A percentile compares a stretch with the other conserved stretches of the same genome.
Evolutionary conservation across 2,329 filamentous ascomycete genomes (phyloP).

Genomic region (Coniella lustricola): DNA sequence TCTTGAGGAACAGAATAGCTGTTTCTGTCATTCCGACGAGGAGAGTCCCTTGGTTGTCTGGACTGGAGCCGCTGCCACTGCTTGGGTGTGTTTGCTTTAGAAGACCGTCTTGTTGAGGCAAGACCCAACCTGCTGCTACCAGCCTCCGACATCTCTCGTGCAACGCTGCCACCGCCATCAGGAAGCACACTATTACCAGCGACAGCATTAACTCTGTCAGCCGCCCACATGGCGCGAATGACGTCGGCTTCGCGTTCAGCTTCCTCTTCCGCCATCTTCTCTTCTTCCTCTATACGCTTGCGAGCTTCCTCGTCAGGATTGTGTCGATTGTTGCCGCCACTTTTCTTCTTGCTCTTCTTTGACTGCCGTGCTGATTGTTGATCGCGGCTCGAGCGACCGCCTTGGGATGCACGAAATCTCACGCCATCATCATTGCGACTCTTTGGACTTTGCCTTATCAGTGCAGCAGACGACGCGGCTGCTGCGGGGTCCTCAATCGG

Average conservation of each 20-base stretch:
- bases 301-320: constrained; percentile 7
- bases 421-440: constrained; percentile 10
- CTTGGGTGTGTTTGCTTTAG: constrained; percentile 15
- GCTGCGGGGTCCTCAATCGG: background rate
- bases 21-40: constrained; percentile 12
- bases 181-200: constrained; percentile 21
- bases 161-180: constrained; percentile 15
- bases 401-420: constrained; percentile 15
- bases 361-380: constrained; percentile 6
- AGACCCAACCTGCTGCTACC: constrained; percentile 1
- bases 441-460: background rate
- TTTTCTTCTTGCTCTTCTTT: constrained; percentile 18
- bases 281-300: constrained; percentile 17
- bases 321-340: constrained; percentile 13
- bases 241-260: constrained; percentile 24
- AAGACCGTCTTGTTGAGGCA: constrained; percentile 8
- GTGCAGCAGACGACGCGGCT: background rate
- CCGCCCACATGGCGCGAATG: constrained; percentile 28
- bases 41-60: constrained; percentile 2
- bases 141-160: constrained; percentile 1
- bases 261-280: constrained; percentile 22
- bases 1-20: constrained; percentile 22
- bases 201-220: constrained; percentile 22
- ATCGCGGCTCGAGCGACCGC: constrained; percentile 10
- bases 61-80: background rate